Base-by-base conservation (phyloP, 225 moss, liverwort and hornwort species). In the Marchantia polymorpha region DNA sequence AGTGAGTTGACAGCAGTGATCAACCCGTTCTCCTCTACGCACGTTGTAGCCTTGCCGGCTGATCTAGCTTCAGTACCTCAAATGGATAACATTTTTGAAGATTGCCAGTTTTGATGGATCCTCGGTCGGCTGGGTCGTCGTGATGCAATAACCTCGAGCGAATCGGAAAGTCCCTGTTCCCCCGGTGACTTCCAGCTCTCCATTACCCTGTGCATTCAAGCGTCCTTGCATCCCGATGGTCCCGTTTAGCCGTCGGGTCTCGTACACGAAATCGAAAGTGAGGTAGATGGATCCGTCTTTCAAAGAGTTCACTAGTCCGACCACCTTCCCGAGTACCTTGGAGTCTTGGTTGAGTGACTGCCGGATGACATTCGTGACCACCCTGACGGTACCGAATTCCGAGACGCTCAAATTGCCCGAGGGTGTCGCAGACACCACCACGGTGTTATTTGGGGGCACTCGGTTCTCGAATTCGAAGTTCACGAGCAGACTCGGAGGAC, bases 101-200 rank as follows among this genome's bases (percentile, higher is more conserved):
- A 78, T 63, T 31, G 73, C 23, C 29, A 64, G 39, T 12, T 72
- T 58, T 29, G 77, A 72, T 26, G 77, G 82, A 49, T 78, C 77
- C 12, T 61, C 73, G 51, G 77, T 50, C 13, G 26, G 8, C 23
- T 72, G 56, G 22, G 52, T 50, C 15, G 77, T 52, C 30, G 64
- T 54, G 17, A 72, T 72, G 22, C 61, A 71, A 30, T 72, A 82
- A 29, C 82, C 82, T 63, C 82, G 72, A 46, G 46, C 82, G 25
- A 30, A 73, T 7, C 82, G 77, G 77, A 82, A 82, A 47, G 77
- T 63, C 23, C 64, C 63, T 23, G 82, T 82, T 73, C 82, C 82
- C 15, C 82, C 82, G 0, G 82, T 82, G 72, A 82, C 72, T 19
- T 78, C 78, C 22, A 83, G n/a, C 78, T 83, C 83, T 52, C 83